These are phyloP conservation scores for Macadamia integrifolia DNA, from an alignment of 164 flowering plant species.

Conservation along the genomic window DNA sequence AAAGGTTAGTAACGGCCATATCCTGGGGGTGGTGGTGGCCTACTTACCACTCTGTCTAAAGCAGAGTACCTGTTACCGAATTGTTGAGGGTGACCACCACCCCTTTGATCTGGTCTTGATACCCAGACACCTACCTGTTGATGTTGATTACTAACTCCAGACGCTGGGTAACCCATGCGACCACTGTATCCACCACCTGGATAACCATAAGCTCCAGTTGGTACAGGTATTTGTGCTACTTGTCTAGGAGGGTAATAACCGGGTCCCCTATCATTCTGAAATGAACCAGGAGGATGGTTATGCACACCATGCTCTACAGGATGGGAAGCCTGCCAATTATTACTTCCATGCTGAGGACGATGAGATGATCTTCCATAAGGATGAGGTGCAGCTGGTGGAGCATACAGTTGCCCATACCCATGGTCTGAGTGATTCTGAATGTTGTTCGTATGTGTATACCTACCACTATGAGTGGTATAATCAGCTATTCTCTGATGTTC, in stretches of 20 bases:
- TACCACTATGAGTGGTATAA: constrained; percentile 13
- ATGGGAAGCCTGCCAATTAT: constrained; percentile 11
- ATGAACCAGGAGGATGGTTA: constrained; percentile 14
- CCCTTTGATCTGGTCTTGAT: constrained; percentile 18
- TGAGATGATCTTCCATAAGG: constrained; percentile 14
- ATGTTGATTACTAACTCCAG: constrained; percentile 18
- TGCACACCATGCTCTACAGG: constrained; percentile 11
- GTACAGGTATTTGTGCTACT: constrained; percentile 10
- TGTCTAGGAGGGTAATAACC: constrained; percentile 22
- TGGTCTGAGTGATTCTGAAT: constrained; percentile 9
- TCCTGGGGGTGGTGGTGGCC: constrained; percentile 22
- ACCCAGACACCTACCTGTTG: constrained; percentile 23
- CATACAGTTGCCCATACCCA: constrained; percentile 23
- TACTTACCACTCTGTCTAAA: constrained; percentile 28
- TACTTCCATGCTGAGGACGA: constrained; percentile 21
- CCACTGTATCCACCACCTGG: constrained; percentile 19
- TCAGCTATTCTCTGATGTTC: constrained; percentile 20
- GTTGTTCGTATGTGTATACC: constrained; percentile 3
- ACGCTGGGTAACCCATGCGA: constrained; percentile 17
- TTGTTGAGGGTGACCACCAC: constrained; percentile 21
- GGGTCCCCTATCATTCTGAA: constrained; percentile 25
- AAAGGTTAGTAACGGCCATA: constrained; percentile 12
- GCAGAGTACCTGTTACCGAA: constrained; percentile 33
- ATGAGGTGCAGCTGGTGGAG: constrained; percentile 18
- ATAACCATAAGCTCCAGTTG: constrained; percentile 5